Percentiles rank a stretch among this genome's conserved stretches.
These are phyloP conservation scores for Colletotrichum sublineola DNA, from an alignment of 2,329 filamentous ascomycete species.

Conservation along the genomic window DNA sequence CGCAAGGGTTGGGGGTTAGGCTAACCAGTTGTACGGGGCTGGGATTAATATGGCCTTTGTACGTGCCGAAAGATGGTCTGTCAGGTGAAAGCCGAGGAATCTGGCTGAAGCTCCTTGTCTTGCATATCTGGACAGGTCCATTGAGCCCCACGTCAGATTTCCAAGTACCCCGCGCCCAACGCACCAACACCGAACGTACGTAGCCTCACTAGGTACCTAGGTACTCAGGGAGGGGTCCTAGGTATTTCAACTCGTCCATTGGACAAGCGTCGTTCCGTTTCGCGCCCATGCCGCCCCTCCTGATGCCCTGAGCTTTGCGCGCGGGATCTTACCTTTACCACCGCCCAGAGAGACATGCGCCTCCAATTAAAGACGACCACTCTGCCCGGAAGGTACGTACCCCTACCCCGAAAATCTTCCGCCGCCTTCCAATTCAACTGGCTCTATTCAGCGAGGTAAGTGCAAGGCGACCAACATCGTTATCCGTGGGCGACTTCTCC, in stretches of 20 bases:
- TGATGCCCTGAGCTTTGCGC: slow-evolving; percentile 23
- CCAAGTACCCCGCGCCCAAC: slow-evolving; percentile 26
- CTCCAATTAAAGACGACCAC: slow-evolving; percentile 3
- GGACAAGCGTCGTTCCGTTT: slow-evolving; percentile 22
- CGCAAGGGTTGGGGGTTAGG: slow-evolving; percentile 7
- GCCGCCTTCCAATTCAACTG: slow-evolving; percentile 34
- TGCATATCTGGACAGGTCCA: slow-evolving; percentile 41
- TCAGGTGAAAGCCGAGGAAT: slow-evolving; percentile 42
- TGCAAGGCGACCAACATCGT: slow-evolving; percentile 20
- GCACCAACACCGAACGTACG: slow-evolving; percentile 2
- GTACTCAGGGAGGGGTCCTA: slow-evolving; percentile 23
- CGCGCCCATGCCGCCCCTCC: slow-evolving; percentile 23
- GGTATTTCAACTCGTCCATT: slow-evolving; percentile 28
- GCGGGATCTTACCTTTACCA: slow-evolving; percentile 17
- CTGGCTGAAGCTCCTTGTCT: slow-evolving; percentile 40
- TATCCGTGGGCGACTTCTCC: slow-evolving; percentile 22
- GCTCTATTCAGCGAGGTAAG: slow-evolving; percentile 32
- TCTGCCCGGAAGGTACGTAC: slow-evolving; percentile 31
- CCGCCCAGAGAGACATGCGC: background rate
- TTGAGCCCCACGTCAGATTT: slow-evolving; percentile 39
- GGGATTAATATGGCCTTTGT: slow-evolving; percentile 35
- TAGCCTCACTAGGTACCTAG: too few relatives aligned
- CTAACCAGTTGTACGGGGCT: slow-evolving; percentile 29
- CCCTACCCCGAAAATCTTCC: slow-evolving; percentile 36
- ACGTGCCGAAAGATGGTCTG: slow-evolving; percentile 39